These are phyloP conservation scores for Dovyalis caffra DNA, from an alignment of 345 rosid genomes.

Conservation along the genomic window DNA sequence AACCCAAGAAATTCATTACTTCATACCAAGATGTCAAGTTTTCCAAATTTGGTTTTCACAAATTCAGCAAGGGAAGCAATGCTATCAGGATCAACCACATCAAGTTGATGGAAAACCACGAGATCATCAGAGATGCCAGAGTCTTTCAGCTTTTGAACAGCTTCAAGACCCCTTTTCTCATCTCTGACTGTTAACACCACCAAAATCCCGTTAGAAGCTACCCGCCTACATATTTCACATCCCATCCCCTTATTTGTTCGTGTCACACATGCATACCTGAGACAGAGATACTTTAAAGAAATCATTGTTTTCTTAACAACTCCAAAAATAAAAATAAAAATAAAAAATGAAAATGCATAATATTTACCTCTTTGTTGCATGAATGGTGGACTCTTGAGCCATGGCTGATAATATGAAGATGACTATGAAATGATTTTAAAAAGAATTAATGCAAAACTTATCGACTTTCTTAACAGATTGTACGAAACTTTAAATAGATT, in stretches of 20 bases:
- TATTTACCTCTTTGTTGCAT: conserved; percentile 15
- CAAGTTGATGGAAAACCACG: conserved; percentile 18
- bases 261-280: conserved; percentile 38
- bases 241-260: conserved; percentile 46
- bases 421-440: background rate
- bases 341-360: background rate
- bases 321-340: background rate
- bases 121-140: conserved; percentile 10
- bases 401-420: background rate
- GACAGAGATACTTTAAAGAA: background rate
- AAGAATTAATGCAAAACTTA: background rate
- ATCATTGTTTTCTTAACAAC: background rate
- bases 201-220: conserved; percentile 14
- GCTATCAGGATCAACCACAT: conserved; percentile 1
- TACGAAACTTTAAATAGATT: background rate
- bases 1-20: background rate
- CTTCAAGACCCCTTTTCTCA: conserved; percentile 15
- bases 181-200: conserved; percentile 19
- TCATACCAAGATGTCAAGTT: conserved; percentile 20
- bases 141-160: conserved; percentile 16
- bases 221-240: conserved; percentile 23
- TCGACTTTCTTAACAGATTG: background rate
- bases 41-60: conserved; percentile 14
- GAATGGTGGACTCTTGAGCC: conserved; percentile 17
- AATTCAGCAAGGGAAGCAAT: conserved; percentile 8